Conservation (phyloP, 306 rosid genomes). For the Quercus ilex region DNA sequence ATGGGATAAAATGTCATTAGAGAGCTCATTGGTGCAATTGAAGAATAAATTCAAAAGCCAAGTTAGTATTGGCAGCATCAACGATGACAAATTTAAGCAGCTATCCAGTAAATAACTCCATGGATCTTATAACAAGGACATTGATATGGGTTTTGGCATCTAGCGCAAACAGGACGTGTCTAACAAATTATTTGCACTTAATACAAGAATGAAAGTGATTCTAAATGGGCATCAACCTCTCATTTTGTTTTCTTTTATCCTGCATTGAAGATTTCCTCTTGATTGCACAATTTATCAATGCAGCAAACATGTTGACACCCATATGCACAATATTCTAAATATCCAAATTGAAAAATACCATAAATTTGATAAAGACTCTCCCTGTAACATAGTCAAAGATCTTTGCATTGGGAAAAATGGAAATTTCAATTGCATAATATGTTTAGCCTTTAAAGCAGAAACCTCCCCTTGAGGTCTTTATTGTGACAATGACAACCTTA, state of each 20-base stretch:
- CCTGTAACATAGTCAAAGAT: neutral
- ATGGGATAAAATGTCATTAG: too few species aligned
- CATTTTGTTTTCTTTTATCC: neutral
- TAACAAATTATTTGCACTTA: neutral
- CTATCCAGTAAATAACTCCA: neutral
- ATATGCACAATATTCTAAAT: neutral
- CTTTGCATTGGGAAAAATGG: neutral
- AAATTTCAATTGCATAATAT: neutral
- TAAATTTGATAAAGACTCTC: neutral
- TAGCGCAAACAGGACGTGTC: too few species aligned
- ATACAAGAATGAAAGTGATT: neutral
- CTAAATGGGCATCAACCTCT: neutral
- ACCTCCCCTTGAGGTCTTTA: neutral
- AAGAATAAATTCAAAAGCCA: neutral
- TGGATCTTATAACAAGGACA: neutral
- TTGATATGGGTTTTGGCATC: too few species aligned
- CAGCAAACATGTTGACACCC: neutral
- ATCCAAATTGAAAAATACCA: neutral
- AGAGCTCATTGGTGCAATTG: too few species aligned
- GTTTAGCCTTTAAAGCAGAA: neutral
- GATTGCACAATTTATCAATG: neutral
- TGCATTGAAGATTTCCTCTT: neutral
- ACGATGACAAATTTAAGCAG: neutral
- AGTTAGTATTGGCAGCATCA: neutral
- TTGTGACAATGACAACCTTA: neutral